Base-by-base conservation (phyloP, 1,284 basidiomycete genomes). In the Ganoderma lingzhi region DNA sequence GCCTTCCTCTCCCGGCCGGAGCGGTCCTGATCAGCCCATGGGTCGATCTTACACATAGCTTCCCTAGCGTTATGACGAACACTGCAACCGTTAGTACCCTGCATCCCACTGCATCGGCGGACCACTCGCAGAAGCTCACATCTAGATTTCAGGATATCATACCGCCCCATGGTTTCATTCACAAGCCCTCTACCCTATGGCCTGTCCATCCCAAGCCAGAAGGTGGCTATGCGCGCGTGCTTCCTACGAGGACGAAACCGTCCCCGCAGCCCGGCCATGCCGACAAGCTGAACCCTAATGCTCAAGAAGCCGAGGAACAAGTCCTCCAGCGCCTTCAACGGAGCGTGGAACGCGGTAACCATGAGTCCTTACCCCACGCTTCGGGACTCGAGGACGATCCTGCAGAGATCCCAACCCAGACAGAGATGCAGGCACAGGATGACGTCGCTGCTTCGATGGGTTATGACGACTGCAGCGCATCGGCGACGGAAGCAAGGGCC, bases 41-140 rank as follows among this genome's bases (percentile, higher is more conserved):
- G 92, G 90, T 92, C 14, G 95, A 96, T 78, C 82, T 96, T 45
- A 96, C 94, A 0, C 95, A 96, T 76, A 93, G 90, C 62, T 95
- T 97, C 75, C 93, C 93, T 0, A 93, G 92, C 64, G 88, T 97
- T 48, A 85, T 94, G 82, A 76, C 87, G 62, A 96, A 96, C 77
- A 88, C 87, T 0, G 82, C 83, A 2, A 93, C 89, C 55, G 90
- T 93, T 28, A 78, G 87, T 67, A 80, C 28, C 37, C 84, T 80
- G 81, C 1, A 80, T 80, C 4, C 78, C 81, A 4, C 75, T n/a
- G 77, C 30, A 78, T n/a, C 77, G 75, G 35, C 45, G 62, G 48
- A 15, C n/a, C 10, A 19, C 2, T 19, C 15, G 19, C 42, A 23
- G 45, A 32, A 56, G 53, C 80, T 37, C 75, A 44, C 32, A 71